phyloP scores from a whole-genome alignment of 1,284 basidiomycete species.

The Cryptococcus floricola region DNA sequence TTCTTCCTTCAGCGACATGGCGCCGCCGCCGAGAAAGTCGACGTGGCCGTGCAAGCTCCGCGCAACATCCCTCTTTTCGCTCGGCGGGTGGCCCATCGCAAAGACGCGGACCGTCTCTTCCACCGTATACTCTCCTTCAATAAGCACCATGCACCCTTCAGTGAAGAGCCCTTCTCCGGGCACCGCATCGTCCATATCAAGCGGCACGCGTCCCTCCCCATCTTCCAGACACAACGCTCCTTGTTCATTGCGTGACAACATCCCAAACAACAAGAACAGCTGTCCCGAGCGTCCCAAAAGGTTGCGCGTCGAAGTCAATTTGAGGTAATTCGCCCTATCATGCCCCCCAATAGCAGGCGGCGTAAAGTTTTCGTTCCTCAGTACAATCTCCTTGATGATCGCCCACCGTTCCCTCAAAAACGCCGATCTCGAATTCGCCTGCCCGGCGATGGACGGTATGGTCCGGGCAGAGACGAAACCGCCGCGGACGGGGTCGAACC shows the following conservation, averaged over 20 bases:
- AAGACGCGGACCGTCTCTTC: constrained; percentile 83
- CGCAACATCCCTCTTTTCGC: constrained; percentile 76
- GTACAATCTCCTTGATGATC: constrained; percentile 78
- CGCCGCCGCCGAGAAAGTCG: constrained; percentile 89
- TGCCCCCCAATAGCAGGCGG: constrained; percentile 84
- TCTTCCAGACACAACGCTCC: constrained; percentile 90
- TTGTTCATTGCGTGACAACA: constrained; percentile 84
- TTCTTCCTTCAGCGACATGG: constrained; percentile 88
- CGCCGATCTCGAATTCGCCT: constrained; percentile 69
- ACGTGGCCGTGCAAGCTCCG: constrained; percentile 87
- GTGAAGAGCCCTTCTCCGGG: constrained; percentile 96
- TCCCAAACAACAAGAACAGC: constrained; percentile 88
- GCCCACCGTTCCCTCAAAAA: constrained; percentile 77
- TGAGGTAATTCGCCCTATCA: constrained; percentile 77
- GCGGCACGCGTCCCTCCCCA: constrained; percentile 79
- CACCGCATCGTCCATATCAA: constrained; percentile 86
- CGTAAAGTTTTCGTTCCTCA: constrained; percentile 93
- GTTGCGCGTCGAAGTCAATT: constrained; percentile 93
- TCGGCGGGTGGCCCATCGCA: constrained; percentile 95
- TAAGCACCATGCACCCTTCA: constrained; percentile 88
- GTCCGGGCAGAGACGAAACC: constrained; percentile 39
- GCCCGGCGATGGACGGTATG: constrained; percentile 66
- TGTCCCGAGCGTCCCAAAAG: constrained; percentile 85
- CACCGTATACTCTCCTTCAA: constrained; percentile 94
- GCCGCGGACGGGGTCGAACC: constrained; percentile 73